phyloP scores from a whole-genome alignment of 1,284 basidiomycete genomes.

The Leccinum pallidistipes region DNA sequence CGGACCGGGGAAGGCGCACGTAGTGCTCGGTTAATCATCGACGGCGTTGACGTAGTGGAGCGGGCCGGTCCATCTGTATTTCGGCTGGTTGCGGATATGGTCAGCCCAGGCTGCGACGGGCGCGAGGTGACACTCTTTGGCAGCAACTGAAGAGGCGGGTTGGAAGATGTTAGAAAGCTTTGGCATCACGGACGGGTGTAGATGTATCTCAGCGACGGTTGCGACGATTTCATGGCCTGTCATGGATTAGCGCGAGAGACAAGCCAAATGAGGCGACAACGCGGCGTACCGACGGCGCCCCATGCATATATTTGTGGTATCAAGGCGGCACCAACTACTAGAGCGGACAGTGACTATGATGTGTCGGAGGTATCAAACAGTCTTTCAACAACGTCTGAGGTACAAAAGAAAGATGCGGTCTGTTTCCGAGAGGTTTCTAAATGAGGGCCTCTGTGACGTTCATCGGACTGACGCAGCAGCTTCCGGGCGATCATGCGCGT shows the following conservation, averaged over 20 bases:
- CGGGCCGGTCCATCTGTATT: conserved; percentile 64
- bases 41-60: conserved; percentile 38
- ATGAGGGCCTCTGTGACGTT: too few species aligned
- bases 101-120: conserved; percentile 90
- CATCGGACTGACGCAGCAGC: too few species aligned
- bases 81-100: conserved; percentile 51
- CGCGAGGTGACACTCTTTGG: conserved; percentile 66
- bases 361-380: conserved; percentile 12
- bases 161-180: conserved; percentile 71
- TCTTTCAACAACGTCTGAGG: too few species aligned
- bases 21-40: too few species aligned
- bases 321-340: conserved; percentile 17
- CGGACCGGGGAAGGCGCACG: too few species aligned
- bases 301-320: conserved; percentile 38
- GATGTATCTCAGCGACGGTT: conserved; percentile 89
- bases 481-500: too few species aligned
- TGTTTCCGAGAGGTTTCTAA: too few species aligned
- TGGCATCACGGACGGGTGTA: conserved; percentile 73
- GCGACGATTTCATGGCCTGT: conserved; percentile 80
- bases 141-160: conserved; percentile 18
- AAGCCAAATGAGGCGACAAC: neutral
- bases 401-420: too few species aligned
- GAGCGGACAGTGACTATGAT: conserved; percentile 12
- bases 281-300: conserved; percentile 44
- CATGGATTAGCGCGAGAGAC: neutral